Base-by-base conservation (phyloP, 805 yeast genomes). In the Ogataea nakhonphanomensis region DNA sequence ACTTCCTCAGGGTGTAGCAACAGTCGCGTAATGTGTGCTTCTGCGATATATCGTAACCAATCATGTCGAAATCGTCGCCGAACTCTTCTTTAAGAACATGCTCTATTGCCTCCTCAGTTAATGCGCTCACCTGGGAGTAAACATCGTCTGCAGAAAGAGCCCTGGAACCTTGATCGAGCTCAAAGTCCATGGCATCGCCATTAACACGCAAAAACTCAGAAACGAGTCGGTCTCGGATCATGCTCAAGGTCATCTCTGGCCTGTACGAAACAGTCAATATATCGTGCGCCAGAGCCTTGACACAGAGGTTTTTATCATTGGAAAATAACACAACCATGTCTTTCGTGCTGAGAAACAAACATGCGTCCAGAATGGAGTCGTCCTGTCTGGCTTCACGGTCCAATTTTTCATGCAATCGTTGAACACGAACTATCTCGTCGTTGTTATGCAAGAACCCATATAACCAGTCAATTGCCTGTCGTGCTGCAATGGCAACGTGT, bases 341-440 rank as follows among this genome's bases (percentile, higher is more conserved):
- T 1, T 38, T 59, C 9, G 65, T 60, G 44, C 73, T 69, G 42
- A 81, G 79, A 55, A 73, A 88, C 20, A 83, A 53, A 51, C 95
- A 84, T 57, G 96, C 88, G 58, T 90, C 96, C 30, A 89, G 62
- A 45, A 90, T 89, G 0, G 95, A 73, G 53, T 89, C 95, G 60
- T 90, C 97, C 43, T 84, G 81, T 0, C 38, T 38, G 1, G 78
- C 58, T 2, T 53, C 37, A 7, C 57, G 54, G 41, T 80, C 78
- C 1, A 81, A 33, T 20, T 66, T 60, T 55, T 89, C 86, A 22
- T 64, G 59, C 12, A 72, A 30, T 47, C 71, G 76, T 58, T 90
- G 96, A 0, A 86, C 95, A 33, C 72, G 62, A 0, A 89, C 74
- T 0, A 72, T 67, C 0, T 73, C 62, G 23, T 70, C 66, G 4